phyloP scores from a whole-genome alignment of 345 rosid genomes.

The Ricinus communis region DNA sequence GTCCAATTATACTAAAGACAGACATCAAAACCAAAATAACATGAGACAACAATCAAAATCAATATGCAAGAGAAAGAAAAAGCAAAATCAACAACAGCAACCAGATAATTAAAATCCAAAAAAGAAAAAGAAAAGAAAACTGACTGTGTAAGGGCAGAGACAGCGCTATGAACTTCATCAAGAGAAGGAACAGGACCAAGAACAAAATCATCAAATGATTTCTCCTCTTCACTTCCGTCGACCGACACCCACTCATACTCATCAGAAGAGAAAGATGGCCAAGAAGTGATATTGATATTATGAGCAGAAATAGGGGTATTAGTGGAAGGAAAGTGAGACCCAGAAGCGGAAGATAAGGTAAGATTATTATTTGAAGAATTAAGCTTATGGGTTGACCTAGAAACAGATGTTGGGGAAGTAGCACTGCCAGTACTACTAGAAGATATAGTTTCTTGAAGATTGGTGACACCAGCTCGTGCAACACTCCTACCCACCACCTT shows the following conservation, averaged over 20 bases:
- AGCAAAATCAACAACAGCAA: not conserved
- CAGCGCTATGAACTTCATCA: slow-evolving; percentile 71
- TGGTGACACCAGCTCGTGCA: slow-evolving; percentile 45
- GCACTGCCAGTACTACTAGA: slow-evolving; percentile 24
- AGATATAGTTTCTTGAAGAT: slow-evolving; percentile 54
- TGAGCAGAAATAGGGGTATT: slow-evolving; percentile 35
- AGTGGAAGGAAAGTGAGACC: slow-evolving; percentile 27
- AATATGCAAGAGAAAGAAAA: no score
- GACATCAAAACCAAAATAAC: not conserved
- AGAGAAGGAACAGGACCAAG: slow-evolving; percentile 64
- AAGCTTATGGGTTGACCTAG: slow-evolving; percentile 28
- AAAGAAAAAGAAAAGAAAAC: slow-evolving; percentile 6
- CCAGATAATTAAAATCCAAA: not conserved
- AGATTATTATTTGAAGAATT: slow-evolving; percentile 26
- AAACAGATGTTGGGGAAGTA: slow-evolving; percentile 35
- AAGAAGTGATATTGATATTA: slow-evolving; percentile 13
- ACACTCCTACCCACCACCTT: slow-evolving; percentile 52
- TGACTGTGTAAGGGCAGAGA: slow-evolving; percentile 74
- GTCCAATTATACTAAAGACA: no score
- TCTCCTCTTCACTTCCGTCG: slow-evolving; percentile 31
- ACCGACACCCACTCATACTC: slow-evolving; percentile 71
- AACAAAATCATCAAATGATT: slow-evolving; percentile 37
- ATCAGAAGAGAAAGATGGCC: slow-evolving; percentile 44
- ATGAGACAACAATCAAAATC: not conserved
- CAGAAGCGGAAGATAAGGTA: slow-evolving; percentile 36